Base-by-base conservation (phyloP, 345 rosid species). In the Tarenaya hassleriana region DNA sequence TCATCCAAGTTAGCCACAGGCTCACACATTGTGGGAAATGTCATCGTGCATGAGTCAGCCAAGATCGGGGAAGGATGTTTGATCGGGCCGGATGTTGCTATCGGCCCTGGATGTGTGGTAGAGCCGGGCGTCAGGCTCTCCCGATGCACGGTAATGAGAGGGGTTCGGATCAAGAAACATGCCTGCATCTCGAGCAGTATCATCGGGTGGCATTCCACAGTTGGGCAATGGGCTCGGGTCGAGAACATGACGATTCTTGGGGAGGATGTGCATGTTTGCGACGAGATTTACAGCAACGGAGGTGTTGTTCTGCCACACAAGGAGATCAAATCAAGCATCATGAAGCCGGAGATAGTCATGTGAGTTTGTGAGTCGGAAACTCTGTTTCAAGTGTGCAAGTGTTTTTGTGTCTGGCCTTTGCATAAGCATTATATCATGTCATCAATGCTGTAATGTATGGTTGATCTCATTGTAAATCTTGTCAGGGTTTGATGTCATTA, bases 311-410 rank as follows among this genome's bases (percentile, higher is more conserved):
- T 83, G 60, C 97, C 92, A 2, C 84, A 83, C 78, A 89, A 76
- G 54, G 88, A 81, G 90, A 83, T 89, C 69, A 86, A 83, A 53
- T 61, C 94, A 0, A 76, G 80, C 83, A 83, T 85, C 52, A 67
- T 85, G 80, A 89, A 77, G 70, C 97, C 97, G 1, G 92, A 85
- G 70, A 77, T 88, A n/a, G 87, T 82, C 44, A 85, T 88, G 95
- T 88, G 77, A 82, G 31, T n/a, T n/a, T n/a, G n/a, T n/a, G 12
- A 11, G 8, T 13, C 3, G n/a, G n/a, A n/a, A 24, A 2, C 5
- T 5, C 29, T 24, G n/a, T 24, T 24, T 5, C 5, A 2, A 24
- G 2, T 5, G 2, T 24, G 5, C 3, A 5, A 24, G 3, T 2
- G 29, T 24, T 24, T n/a, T n/a, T 24, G 29, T 24, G 29, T 24